These are phyloP conservation scores for Annulohypoxylon nitens DNA, from an alignment of 495 filamentous ascomycete genomes.

Conservation along the genomic window DNA sequence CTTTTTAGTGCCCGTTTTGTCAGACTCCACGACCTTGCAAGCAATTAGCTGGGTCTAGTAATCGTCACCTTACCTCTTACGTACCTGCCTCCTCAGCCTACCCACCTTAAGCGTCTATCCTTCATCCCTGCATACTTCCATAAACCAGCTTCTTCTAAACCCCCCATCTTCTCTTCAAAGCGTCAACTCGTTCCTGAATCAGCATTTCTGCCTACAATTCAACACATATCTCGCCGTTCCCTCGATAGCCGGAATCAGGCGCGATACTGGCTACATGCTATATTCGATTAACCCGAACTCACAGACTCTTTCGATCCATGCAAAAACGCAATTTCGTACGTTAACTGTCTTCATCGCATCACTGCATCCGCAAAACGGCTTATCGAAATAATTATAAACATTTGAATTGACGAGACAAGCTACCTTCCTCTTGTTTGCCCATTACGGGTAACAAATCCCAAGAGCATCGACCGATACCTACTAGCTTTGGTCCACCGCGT, in stretches of 20 bases:
- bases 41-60: not conserved
- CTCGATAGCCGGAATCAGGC: not conserved
- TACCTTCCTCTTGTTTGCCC: conserved; percentile 5
- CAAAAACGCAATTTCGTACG: not conserved
- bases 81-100: conserved; percentile 11
- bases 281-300: not conserved
- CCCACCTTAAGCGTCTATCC: conserved; percentile 8
- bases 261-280: not conserved
- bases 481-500: not conserved
- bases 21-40: not conserved
- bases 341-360: not conserved
- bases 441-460: not conserved
- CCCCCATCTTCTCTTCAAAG: conserved; percentile 11
- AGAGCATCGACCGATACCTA: not conserved
- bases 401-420: conserved; percentile 9
- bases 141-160: conserved; percentile 3
- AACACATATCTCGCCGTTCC: not conserved
- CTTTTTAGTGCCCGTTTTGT: not conserved
- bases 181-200: not conserved
- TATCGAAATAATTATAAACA: not conserved
- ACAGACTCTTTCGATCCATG: not conserved
- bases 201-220: not conserved
- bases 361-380: not conserved
- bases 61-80: conserved; percentile 9
- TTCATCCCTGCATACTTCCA: not conserved